Evolutionary conservation across 1,284 basidiomycete genomes (phyloP).

Genomic region (Pseudozyma tsukubaensis): DNA sequence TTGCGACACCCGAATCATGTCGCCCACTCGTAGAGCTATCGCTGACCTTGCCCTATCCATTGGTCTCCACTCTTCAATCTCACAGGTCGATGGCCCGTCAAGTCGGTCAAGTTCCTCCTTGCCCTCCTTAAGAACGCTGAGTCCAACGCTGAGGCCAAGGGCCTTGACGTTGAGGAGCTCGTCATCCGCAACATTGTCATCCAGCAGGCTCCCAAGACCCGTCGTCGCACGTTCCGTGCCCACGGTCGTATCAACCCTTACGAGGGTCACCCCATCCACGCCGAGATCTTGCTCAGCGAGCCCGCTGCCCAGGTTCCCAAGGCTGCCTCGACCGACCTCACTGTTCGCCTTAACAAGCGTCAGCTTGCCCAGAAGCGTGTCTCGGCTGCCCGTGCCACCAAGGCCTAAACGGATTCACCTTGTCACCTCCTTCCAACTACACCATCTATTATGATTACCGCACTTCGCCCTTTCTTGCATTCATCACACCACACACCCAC

Average conservation of each 20-base stretch:
- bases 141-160: constrained; percentile 98
- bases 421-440: constrained; percentile 2
- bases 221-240: constrained; percentile 98
- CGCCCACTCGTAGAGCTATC: not conserved
- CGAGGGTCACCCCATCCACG: constrained; percentile 91
- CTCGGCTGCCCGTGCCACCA: constrained; percentile 55
- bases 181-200: constrained; percentile 97
- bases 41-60: constrained; percentile 14
- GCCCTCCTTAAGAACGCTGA: constrained; percentile 98
- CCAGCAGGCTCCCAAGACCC: constrained; percentile 99
- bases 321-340: constrained; percentile 50
- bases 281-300: constrained; percentile 75
- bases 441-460: constrained; percentile 3
- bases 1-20: not conserved
- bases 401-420: constrained; percentile 28
- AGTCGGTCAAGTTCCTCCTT: constrained; percentile 95
- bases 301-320: constrained; percentile 66
- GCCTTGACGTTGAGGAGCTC: constrained; percentile 90
- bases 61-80: not conserved
- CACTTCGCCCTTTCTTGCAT: constrained; percentile 11
- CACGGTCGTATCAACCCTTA: constrained; percentile 81
- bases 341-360: constrained; percentile 65
- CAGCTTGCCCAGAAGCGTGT: constrained; percentile 66
- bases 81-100: constrained; percentile 95
- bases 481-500: not conserved